Evolutionary conservation across 352 stramenopile genomes (phyloP), one percentile per base, ranked within the genome.

Genomic region (Globisporangium irregulare): DNA sequence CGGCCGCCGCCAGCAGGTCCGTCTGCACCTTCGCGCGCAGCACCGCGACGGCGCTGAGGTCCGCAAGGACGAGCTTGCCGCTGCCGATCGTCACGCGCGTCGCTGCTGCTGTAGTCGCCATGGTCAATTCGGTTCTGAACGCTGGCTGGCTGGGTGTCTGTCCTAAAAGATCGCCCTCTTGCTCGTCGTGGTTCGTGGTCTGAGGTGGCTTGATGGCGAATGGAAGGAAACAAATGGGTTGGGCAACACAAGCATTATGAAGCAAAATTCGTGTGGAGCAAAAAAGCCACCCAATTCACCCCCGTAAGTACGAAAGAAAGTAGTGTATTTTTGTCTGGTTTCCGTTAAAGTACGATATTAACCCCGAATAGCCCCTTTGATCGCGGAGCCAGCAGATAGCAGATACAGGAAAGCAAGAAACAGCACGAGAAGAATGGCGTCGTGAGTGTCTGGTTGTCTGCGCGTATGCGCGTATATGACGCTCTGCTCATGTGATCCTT

Each of bases 31-130:
- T 67, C 12, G 82, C 81, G 61, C 68, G 64, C 25, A 90, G 68
- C 14, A 73, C 81, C 38, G 85, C 82, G 68, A 91, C 76, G 6
- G 81, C 73, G 53, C 78, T 84, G n/a, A 93, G 72, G 68, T 93
- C 82, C 55, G 69, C 79, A 32, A 90, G 67, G 29, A 74, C 73
- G 58, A 93, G 85, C 64, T 84, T 87, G 66, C 63, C 77, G 62
- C 68, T 73, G 60, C 79, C 63, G 64, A 93, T 73, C 32, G 71
- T 87, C 73, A 91, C 83, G 62, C 84, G 77, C 32, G 73, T 56
- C 59, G 79, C 54, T 57, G 79, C 38, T 46, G 38, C 69, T 18
- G 41, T 38, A 29, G 55, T 61, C 57, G 79, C 71, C 74, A 83
- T 87, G 43, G 62, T 63, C 50, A 25, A 22, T 41, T 36, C 6